These are phyloP conservation scores for Akanthomyces uredinophilus DNA, from an alignment of 2,329 filamentous ascomycete genomes.

Conservation along the genomic window DNA sequence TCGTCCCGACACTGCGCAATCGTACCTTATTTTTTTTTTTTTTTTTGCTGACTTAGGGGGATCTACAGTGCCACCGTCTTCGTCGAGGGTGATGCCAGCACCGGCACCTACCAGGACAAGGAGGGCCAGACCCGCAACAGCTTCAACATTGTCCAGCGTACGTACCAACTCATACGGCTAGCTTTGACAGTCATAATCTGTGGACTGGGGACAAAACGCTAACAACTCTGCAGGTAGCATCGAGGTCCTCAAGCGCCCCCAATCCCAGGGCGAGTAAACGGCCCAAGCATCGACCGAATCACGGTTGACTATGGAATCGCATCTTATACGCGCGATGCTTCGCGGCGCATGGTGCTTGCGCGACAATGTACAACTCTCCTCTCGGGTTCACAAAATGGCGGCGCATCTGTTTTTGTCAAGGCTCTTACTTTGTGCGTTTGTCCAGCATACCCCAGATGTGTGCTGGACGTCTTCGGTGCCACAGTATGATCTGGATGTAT, in stretches of 20 bases:
- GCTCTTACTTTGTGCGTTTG: not conserved
- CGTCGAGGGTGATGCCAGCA: conserved; percentile 75
- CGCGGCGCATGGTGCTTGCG: not conserved
- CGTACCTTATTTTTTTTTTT: too few relatives aligned
- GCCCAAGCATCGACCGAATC: not conserved
- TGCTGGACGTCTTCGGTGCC: not conserved
- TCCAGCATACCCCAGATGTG: not conserved
- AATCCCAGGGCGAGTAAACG: conserved; percentile 23
- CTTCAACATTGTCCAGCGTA: conserved; percentile 77
- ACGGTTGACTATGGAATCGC: not conserved
- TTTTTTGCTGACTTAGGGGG: not conserved
- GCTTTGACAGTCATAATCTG: not conserved
- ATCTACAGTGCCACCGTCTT: conserved; percentile 65
- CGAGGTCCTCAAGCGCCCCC: conserved; percentile 41
- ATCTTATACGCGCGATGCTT: not conserved
- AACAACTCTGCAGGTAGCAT: conserved; percentile 33
- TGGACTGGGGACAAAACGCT: not conserved
- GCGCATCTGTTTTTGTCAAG: not conserved
- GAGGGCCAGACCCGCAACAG: conserved; percentile 62
- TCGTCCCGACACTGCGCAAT: not conserved
- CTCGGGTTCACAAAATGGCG: not conserved
- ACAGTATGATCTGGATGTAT: not conserved
- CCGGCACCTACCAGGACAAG: conserved; percentile 60
- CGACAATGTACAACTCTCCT: conserved; percentile 5
- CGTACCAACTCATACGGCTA: conserved; percentile 31